Evolutionary conservation across 2,329 filamentous ascomycete genomes (phyloP).

Genomic region (Ophiostoma australiae): DNA sequence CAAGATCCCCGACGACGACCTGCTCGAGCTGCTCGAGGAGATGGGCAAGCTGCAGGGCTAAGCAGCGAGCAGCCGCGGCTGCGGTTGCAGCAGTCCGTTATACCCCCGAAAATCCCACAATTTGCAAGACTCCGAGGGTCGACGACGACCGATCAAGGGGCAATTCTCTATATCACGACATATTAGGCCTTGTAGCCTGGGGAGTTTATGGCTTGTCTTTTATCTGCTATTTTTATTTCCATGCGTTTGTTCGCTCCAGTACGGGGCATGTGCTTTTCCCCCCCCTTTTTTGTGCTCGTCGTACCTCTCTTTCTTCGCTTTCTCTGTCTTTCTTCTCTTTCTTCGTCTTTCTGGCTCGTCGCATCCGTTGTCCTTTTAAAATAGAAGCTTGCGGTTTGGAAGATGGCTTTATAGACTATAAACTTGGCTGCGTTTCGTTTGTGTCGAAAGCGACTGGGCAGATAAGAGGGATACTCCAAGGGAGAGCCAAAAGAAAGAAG

Average conservation of each 20-base stretch:
- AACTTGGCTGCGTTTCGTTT: neutral
- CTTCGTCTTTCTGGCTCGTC: neutral
- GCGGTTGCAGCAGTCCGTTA: neutral
- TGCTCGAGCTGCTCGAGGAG: slow-evolving; percentile 85
- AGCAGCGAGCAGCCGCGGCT: neutral
- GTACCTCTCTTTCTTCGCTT: too few species aligned
- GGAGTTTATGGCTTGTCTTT: neutral
- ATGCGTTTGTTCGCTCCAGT: neutral
- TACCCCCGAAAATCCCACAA: neutral
- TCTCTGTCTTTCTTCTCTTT: neutral
- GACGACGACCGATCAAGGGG: neutral
- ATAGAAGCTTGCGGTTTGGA: too few species aligned
- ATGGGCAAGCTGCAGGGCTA: slow-evolving; percentile 67
- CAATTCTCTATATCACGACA: neutral
- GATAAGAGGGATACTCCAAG: neutral
- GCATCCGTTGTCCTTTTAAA: too few species aligned
- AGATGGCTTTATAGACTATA: neutral
- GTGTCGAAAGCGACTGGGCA: neutral
- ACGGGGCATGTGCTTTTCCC: too few species aligned
- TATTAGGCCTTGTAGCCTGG: neutral
- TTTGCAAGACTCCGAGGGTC: neutral
- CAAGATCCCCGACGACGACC: slow-evolving; percentile 85
- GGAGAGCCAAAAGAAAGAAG: neutral
- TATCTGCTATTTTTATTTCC: neutral
- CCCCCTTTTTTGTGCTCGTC: neutral